These are phyloP conservation scores for Cutaneotrichosporon dermatis DNA, from an alignment of 1,284 basidiomycete species.

Conservation along the genomic window DNA sequence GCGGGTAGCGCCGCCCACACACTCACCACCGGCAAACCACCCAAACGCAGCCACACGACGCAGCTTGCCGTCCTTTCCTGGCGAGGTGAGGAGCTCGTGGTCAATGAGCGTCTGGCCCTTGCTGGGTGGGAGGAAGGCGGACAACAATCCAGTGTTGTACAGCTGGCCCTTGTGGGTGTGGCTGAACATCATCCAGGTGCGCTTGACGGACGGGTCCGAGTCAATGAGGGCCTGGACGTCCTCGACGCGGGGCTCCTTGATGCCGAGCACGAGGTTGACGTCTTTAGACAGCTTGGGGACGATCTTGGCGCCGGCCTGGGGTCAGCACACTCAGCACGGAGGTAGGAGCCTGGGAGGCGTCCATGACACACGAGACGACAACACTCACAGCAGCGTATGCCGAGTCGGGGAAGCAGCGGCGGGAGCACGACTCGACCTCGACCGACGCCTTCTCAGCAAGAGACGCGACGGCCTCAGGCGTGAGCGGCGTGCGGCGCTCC, in stretches of 20 bases:
- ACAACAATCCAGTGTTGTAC: slow-evolving; percentile 75
- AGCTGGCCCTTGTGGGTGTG: slow-evolving; percentile 70
- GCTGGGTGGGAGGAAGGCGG: slow-evolving; percentile 56
- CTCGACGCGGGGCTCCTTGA: slow-evolving; percentile 74
- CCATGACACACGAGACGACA: no score
- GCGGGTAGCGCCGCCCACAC: not conserved
- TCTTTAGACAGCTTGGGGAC: slow-evolving; percentile 56
- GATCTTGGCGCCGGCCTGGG: slow-evolving; percentile 68
- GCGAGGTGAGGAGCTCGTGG: slow-evolving; percentile 69
- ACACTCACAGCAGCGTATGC: slow-evolving; percentile 59
- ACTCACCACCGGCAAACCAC: slow-evolving; percentile 75
- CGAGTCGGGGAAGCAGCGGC: slow-evolving; percentile 61
- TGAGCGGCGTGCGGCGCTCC: slow-evolving; percentile 80
- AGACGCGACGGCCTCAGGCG: slow-evolving; percentile 63
- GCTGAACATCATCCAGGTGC: slow-evolving; percentile 68
- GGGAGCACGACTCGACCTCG: slow-evolving; percentile 59
- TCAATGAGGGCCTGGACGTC: slow-evolving; percentile 51
- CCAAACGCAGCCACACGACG: slow-evolving; percentile 82
- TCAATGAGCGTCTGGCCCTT: slow-evolving; percentile 63
- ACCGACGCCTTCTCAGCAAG: slow-evolving; percentile 42
- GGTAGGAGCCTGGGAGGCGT: slow-evolving; percentile 38
- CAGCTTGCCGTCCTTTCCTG: slow-evolving; percentile 48
- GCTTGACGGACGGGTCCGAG: slow-evolving; percentile 26
- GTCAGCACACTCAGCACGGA: slow-evolving; percentile 8
- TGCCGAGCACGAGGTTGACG: slow-evolving; percentile 73